These are phyloP conservation scores for Oryza officinalis DNA, from an alignment of 176 grass and related monocot genomes.

Conservation along the genomic window DNA sequence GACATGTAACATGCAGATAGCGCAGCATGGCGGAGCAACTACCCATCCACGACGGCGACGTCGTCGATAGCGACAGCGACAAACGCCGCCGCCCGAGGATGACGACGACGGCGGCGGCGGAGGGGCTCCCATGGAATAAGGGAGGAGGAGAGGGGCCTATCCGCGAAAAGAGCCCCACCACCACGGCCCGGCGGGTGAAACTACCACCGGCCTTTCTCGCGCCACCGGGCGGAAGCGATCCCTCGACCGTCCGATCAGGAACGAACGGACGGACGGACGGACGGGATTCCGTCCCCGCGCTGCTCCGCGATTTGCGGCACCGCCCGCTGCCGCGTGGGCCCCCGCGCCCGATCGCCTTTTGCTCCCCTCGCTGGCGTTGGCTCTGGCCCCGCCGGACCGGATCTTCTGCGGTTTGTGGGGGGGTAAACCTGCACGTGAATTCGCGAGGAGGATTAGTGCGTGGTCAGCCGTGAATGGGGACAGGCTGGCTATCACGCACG, in stretches of 20 bases:
- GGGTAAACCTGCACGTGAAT: not conserved
- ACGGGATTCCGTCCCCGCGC: not conserved
- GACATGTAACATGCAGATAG: not conserved
- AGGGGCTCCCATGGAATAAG: not conserved
- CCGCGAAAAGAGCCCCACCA: not conserved
- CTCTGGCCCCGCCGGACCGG: not conserved
- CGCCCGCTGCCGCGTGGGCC: constrained; percentile 10
- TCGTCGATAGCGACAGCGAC: too few relatives aligned
- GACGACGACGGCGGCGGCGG: too few relatives aligned
- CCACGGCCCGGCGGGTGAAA: too few relatives aligned
- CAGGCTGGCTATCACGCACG: too few relatives aligned
- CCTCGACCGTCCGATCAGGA: not conserved
- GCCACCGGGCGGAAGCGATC: not conserved
- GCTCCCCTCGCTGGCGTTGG: too few relatives aligned
- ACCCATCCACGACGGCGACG: not conserved
- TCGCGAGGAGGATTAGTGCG: too few relatives aligned
- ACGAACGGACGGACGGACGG: too few relatives aligned
- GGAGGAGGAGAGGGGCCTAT: not conserved
- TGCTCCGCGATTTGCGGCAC: constrained; percentile 28
- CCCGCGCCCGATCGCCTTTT: not conserved
- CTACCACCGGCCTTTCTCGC: not conserved
- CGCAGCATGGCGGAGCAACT: not conserved
- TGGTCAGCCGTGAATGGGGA: too few relatives aligned
- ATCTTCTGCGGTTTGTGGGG: constrained; percentile 18
- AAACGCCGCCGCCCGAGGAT: too few relatives aligned